phyloP scores from a whole-genome alignment of 179 eudicot species.

The Gypsophila paniculata region DNA sequence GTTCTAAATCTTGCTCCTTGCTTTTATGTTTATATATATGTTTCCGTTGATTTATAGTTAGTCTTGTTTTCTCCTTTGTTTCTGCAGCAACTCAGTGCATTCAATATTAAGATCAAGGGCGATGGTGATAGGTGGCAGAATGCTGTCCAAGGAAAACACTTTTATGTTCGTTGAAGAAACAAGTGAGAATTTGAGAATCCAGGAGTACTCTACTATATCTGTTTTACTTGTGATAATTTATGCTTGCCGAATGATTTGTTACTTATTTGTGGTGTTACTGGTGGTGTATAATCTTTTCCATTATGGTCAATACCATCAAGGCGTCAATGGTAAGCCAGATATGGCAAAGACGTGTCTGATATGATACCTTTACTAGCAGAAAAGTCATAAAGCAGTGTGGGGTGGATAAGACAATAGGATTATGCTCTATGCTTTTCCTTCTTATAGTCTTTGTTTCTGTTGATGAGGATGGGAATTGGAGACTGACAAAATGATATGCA shows the following conservation, averaged over 20 bases:
- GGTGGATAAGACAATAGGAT: neutral
- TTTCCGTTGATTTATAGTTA: neutral
- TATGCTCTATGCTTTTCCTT: neutral
- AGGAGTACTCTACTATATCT: neutral
- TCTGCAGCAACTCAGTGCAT: slow-evolving; percentile 53
- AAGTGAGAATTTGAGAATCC: slow-evolving; percentile 52
- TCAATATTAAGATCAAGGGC: slow-evolving; percentile 78
- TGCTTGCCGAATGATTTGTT: neutral
- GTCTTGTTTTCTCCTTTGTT: slow-evolving; percentile 10
- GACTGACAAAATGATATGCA: neutral
- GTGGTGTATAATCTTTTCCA: neutral
- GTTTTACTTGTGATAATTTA: slow-evolving; percentile 3
- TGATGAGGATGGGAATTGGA: neutral
- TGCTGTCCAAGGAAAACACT: slow-evolving; percentile 62
- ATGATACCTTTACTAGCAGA: neutral
- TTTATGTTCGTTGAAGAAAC: slow-evolving; percentile 47
- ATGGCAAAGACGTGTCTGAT: slow-evolving; percentile 3
- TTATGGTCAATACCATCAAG: neutral
- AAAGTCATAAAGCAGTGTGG: neutral
- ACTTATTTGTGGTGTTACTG: neutral
- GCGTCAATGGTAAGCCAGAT: slow-evolving; percentile 8
- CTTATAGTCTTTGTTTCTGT: neutral
- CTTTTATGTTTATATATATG: neutral
- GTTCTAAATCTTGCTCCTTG: neutral
- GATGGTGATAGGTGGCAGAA: slow-evolving; percentile 79